phyloP scores from a whole-genome alignment of 768 basidiomycete genomes.

The Lactifluus subvellereus region DNA sequence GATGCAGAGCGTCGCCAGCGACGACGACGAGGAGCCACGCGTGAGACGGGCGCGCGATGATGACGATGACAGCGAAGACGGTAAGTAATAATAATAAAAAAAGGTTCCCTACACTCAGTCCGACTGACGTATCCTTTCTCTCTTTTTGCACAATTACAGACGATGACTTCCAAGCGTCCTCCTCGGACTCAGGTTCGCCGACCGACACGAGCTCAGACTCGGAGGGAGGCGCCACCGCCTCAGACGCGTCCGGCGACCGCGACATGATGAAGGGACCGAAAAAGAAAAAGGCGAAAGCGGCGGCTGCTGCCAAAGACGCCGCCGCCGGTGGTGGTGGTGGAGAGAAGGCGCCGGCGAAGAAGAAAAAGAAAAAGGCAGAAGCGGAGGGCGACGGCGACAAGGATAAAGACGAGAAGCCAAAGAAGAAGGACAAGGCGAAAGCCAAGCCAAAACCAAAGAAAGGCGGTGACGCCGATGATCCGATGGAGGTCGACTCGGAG shows the following conservation, averaged over 20 bases:
- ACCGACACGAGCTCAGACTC: slow-evolving; percentile 61
- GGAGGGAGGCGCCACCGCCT: slow-evolving; percentile 65
- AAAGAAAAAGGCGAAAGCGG: slow-evolving; percentile 41
- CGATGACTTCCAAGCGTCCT: slow-evolving; percentile 87
- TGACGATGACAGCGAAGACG: slow-evolving; percentile 77
- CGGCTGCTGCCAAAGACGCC: slow-evolving; percentile 32
- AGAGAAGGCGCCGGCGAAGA: slow-evolving; percentile 29
- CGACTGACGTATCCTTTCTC: slow-evolving; percentile 2
- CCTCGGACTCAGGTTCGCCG: slow-evolving; percentile 84
- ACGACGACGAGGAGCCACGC: slow-evolving; percentile 55
- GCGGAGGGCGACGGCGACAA: slow-evolving; percentile 6
- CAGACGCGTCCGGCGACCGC: slow-evolving; percentile 78
- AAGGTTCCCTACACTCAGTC: too few relatives aligned
- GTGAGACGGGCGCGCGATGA: slow-evolving; percentile 44
- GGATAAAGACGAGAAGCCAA: slow-evolving; percentile 34
- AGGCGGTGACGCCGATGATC: slow-evolving; percentile 34
- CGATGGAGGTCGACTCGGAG: slow-evolving; percentile 37
- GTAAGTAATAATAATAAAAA: slow-evolving; percentile 31
- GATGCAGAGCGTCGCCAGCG: slow-evolving; percentile 75
- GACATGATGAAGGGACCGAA: slow-evolving; percentile 44
- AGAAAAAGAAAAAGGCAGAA: slow-evolving; percentile 33
- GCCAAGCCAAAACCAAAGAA: slow-evolving; percentile 48
- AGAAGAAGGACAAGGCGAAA: slow-evolving; percentile 38
- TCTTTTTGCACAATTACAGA: slow-evolving; percentile 37
- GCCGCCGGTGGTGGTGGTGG: not conserved